Evolutionary conservation across 305 asterid genomes (phyloP).

Genomic region (Salvia sclarea): DNA sequence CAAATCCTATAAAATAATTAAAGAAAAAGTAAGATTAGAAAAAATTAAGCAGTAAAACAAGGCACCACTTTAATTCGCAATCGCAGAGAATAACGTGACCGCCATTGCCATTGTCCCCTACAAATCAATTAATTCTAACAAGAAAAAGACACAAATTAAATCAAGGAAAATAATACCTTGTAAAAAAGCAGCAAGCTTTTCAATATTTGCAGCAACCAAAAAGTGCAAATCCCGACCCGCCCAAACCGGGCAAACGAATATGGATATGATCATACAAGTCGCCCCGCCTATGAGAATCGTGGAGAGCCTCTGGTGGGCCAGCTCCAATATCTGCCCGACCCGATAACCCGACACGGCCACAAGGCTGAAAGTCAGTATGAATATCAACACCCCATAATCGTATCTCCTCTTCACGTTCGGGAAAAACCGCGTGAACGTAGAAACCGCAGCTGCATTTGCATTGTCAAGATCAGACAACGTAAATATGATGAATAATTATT

Average conservation of each 20-base stretch:
- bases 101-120: not conserved
- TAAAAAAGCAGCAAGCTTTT: constrained; percentile 57
- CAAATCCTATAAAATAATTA: constrained; percentile 48
- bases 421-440: constrained; percentile 62
- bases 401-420: constrained; percentile 62
- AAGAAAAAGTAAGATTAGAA: not conserved
- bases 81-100: not conserved
- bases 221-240: constrained; percentile 80
- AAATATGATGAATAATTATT: not conserved
- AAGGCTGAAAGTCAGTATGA: constrained; percentile 73
- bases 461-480: no score
- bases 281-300: constrained; percentile 70
- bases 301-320: constrained; percentile 68
- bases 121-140: not conserved
- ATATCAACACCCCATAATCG: constrained; percentile 75
- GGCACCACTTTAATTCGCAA: no score
- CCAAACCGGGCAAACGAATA: constrained; percentile 73
- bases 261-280: constrained; percentile 60
- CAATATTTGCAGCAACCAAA: constrained; percentile 45
- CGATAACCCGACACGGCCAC: constrained; percentile 79
- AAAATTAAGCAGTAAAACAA: not conserved
- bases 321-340: constrained; percentile 46
- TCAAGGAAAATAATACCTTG: constrained; percentile 48
- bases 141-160: not conserved
- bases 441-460: constrained; percentile 50